A percentile compares a stretch with the other conserved stretches of the same genome.
phyloP scores from a whole-genome alignment of 1,284 basidiomycete genomes.

The Ceratobasidium sp. region DNA sequence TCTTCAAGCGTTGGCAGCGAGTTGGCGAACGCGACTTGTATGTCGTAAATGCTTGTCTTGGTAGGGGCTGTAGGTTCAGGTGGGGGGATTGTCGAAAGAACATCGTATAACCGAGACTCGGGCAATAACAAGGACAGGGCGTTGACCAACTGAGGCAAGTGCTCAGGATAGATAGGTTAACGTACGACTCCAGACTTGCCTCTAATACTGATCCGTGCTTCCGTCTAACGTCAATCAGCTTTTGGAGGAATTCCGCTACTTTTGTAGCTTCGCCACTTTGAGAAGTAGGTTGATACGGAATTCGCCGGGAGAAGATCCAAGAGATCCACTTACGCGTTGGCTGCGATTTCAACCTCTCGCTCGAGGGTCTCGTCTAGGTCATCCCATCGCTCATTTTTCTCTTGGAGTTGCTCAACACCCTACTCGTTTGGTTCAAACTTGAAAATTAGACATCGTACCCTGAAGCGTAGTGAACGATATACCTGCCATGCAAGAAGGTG shows the following conservation, averaged over 20 bases:
- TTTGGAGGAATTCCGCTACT: constrained; percentile 84
- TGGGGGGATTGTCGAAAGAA: constrained; percentile 75
- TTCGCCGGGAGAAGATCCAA: constrained; percentile 14
- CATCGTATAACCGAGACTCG: constrained; percentile 74
- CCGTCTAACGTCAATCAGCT: constrained; percentile 75
- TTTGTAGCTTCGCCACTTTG: constrained; percentile 80
- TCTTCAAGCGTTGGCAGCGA: constrained; percentile 77
- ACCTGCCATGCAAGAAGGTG: constrained; percentile 86
- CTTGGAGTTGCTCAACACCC: constrained; percentile 83
- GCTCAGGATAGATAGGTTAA: constrained; percentile 22
- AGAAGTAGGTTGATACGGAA: neutral
- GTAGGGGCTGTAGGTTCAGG: constrained; percentile 82
- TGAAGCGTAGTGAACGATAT: constrained; percentile 49
- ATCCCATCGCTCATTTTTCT: constrained; percentile 72
- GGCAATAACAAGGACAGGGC: constrained; percentile 81
- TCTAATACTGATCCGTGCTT: constrained; percentile 72
- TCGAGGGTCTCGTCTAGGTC: constrained; percentile 69
- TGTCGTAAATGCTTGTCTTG: constrained; percentile 65
- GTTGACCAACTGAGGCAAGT: constrained; percentile 68
- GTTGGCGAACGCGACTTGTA: constrained; percentile 77
- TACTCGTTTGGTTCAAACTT: constrained; percentile 53
- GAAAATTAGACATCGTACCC: constrained; percentile 23
- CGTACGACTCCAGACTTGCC: constrained; percentile 58
- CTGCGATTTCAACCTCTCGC: constrained; percentile 67
- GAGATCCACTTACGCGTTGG: constrained; percentile 65